Evolutionary conservation across 371 early-diverging fungal species (phyloP).

Genomic region (Entomophthora muscae): DNA sequence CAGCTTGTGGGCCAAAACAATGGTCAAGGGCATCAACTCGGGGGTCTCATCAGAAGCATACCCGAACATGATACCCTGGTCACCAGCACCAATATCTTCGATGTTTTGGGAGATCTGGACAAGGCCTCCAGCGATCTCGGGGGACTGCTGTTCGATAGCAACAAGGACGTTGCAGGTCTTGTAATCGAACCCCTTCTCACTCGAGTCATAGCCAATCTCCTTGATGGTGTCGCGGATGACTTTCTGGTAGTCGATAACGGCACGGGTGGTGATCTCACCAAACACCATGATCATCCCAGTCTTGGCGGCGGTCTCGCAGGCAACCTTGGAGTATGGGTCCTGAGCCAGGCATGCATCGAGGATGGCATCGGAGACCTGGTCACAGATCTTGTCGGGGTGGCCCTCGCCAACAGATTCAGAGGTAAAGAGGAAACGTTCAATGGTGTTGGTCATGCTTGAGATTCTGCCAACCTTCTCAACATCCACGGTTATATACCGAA

Average conservation of each 20-base stretch:
- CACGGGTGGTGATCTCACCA: constrained; percentile 98
- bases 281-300: constrained; percentile 99
- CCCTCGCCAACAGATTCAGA: constrained; percentile 99
- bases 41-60: constrained; percentile 98
- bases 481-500: too few species aligned
- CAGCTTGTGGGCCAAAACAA: constrained; percentile 92
- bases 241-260: constrained; percentile 92
- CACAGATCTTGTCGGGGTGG: constrained; percentile 99
- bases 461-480: too few species aligned
- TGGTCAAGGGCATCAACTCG: constrained; percentile 97
- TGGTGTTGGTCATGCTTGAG: constrained; percentile 6
- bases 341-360: constrained; percentile 93
- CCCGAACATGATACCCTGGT: constrained; percentile 97
- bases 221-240: constrained; percentile 93
- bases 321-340: constrained; percentile 96
- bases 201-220: constrained; percentile 96
- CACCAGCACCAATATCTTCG: constrained; percentile 98
- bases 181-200: constrained; percentile 97
- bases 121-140: constrained; percentile 95
- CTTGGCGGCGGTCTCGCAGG: constrained; percentile 98
- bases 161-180: constrained; percentile 98
- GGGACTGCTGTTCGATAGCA: constrained; percentile 98
- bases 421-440: constrained; percentile 85
- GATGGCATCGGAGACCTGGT: constrained; percentile 97
- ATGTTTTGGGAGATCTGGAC: constrained; percentile 73